Evolutionary conservation across 352 stramenopile genomes (phyloP).

Genomic region (Globisporangium rhizosaccharum): DNA sequence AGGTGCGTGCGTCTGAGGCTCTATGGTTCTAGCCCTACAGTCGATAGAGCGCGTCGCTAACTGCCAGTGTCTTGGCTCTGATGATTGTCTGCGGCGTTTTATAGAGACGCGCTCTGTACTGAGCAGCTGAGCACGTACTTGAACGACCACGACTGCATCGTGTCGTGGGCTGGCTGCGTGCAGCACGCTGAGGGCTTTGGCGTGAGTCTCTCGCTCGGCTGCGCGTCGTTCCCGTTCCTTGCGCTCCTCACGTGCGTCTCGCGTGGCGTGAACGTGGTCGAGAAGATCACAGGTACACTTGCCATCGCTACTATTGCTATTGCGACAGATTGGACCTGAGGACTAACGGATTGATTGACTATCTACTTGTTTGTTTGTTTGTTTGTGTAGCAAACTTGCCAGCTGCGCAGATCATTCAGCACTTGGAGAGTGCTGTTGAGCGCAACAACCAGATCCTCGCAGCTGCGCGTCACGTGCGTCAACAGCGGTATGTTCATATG

Average conservation of each 20-base stretch:
- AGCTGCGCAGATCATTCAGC: conserved; percentile 50
- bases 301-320: background rate
- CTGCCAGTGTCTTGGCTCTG: background rate
- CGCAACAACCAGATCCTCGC: conserved; percentile 75
- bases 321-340: background rate
- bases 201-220: conserved; percentile 80
- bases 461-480: conserved; percentile 57
- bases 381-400: conserved; percentile 45
- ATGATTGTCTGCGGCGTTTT: background rate
- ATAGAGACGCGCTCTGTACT: conserved; percentile 62
- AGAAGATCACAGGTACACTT: conserved; percentile 75
- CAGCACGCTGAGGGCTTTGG: conserved; percentile 76
- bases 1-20: conserved; percentile 21
- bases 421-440: conserved; percentile 47
- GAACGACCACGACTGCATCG: conserved; percentile 77
- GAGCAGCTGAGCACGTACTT: conserved; percentile 62
- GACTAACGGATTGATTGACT: background rate
- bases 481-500: conserved; percentile 34
- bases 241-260: conserved; percentile 76
- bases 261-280: conserved; percentile 73
- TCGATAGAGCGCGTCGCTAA: too few relatives aligned
- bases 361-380: background rate
- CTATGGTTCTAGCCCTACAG: too few relatives aligned
- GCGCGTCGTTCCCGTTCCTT: conserved; percentile 74
- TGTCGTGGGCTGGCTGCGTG: conserved; percentile 80